Evolutionary conservation across 768 basidiomycete species (phyloP), one percentile per base, ranked within the genome.

Genomic region (Lactarius quietus): DNA sequence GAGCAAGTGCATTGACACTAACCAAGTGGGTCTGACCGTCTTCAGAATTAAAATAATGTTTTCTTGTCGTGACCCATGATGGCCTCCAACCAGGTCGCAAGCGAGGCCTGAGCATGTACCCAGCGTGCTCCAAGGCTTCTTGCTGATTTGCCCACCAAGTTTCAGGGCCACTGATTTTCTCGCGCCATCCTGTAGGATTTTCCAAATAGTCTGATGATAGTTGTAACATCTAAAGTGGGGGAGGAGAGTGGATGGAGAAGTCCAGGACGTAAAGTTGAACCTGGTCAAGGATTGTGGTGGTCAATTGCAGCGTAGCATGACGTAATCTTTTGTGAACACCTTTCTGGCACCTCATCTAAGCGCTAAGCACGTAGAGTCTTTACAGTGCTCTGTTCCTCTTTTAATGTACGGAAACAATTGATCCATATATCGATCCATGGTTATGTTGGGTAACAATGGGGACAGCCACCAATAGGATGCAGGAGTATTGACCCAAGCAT

Each of bases 61-160:
- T 64, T 6, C 10, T 14, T 2, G 63, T 56, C 17, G 29, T 23
- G 1, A 7, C 10, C 66, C 66, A 68, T 3, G 66, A 68, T 1
- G 66, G 58, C 36, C 3, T 26, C 66, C 66, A 68, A 36, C 31
- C 58, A 26, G 54, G 55, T 23, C 55, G 66, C 3, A 39, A 68
- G 33, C 66, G 66, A 6, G 66, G 3, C 3, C 66, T 45, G 9
- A 67, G 66, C 59, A 51, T 23, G 45, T 64, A 67, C 1, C 66
- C 66, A 26, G 63, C 53, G 1, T 15, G 31, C 29, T 60, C 53
- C 6, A 67, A 10, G 0, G 45, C 53, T 0, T 29, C 15, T 3
- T 55, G 53, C 10, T 29, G 53, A 9, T 26, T 35, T 1, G 6
- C 55, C 65, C 65, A 66, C 64, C 64, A 65, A 31, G 9, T 23